Evolutionary conservation across 2,329 filamentous ascomycete genomes (phyloP).

Genomic region (Coccinonectria pachysandricola): DNA sequence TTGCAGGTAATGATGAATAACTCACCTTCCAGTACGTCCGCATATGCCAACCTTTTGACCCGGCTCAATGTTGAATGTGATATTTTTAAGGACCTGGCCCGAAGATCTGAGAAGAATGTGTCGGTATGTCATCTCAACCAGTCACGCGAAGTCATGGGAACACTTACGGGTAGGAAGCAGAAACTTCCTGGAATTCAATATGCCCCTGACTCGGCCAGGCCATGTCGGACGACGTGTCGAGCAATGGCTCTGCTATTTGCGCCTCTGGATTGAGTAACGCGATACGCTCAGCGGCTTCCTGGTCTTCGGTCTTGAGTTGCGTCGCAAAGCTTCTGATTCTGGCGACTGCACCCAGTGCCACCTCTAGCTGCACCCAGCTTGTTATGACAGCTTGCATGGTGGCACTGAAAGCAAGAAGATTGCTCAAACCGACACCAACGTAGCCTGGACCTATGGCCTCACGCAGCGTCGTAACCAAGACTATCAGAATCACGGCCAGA

Average conservation of each 20-base stretch:
- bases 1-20: too few relatives aligned
- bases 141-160: too few relatives aligned
- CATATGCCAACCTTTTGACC: slow-evolving; percentile 31
- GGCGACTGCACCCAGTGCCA: slow-evolving; percentile 20
- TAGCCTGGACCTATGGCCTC: slow-evolving; percentile 22
- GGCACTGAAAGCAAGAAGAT: slow-evolving; percentile 19
- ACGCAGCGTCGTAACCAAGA: slow-evolving; percentile 27
- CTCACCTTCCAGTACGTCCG: slow-evolving; percentile 35
- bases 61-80: slow-evolving; percentile 19
- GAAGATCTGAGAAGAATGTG: too few relatives aligned
- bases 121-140: too few relatives aligned
- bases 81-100: slow-evolving; percentile 17
- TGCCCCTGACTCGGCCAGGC: slow-evolving; percentile 5
- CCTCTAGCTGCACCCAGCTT: slow-evolving; percentile 21
- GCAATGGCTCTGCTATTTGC: too few relatives aligned
- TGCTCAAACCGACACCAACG: slow-evolving; percentile 28
- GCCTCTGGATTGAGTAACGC: slow-evolving; percentile 18
- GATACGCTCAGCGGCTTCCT: too few relatives aligned
- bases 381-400: slow-evolving; percentile 20
- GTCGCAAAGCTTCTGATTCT: slow-evolving; percentile 20
- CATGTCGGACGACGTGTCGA: too few relatives aligned
- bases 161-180: slow-evolving; percentile 25
- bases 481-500: slow-evolving; percentile 29
- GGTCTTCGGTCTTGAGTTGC: too few relatives aligned
- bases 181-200: slow-evolving; percentile 18